Evolutionary conservation across 768 basidiomycete species (phyloP).

Genomic region (Tulasnella sp.): DNA sequence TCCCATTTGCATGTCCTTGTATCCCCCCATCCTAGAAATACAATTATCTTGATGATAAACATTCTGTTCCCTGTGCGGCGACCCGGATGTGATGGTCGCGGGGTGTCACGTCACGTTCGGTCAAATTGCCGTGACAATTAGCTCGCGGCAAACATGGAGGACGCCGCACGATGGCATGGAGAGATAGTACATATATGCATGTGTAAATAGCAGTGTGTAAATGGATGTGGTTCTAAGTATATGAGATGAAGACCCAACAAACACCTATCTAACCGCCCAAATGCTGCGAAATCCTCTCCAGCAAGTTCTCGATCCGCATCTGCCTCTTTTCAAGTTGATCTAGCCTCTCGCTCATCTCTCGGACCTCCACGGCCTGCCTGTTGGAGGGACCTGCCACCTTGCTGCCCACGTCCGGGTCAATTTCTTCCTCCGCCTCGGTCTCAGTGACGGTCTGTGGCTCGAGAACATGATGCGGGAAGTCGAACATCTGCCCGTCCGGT

Average conservation of each 20-base stretch:
- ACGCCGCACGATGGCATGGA: neutral
- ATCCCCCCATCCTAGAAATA: neutral
- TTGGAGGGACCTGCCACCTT: neutral
- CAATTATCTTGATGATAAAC: slow-evolving; percentile 6
- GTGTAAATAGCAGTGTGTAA: neutral
- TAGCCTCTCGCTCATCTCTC: slow-evolving; percentile 40
- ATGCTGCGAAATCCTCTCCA: slow-evolving; percentile 33
- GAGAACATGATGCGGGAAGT: slow-evolving; percentile 2
- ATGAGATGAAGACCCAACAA: neutral
- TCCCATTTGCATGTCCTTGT: neutral
- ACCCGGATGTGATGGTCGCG: slow-evolving; percentile 17
- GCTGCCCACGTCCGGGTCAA: neutral
- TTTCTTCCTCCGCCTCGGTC: slow-evolving; percentile 26
- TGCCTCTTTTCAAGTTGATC: slow-evolving; percentile 47
- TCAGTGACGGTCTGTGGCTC: slow-evolving; percentile 27
- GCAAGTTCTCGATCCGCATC: slow-evolving; percentile 49
- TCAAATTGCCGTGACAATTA: neutral
- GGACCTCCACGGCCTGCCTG: neutral
- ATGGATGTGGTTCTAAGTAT: neutral
- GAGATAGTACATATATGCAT: neutral
- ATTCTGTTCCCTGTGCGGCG: neutral
- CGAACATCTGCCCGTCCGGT: neutral
- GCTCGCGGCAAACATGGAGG: neutral
- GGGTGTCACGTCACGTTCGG: slow-evolving; percentile 9
- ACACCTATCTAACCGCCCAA: neutral